Evolutionary conservation across 306 rosid genomes (phyloP).

Genomic region (Acacia crassicarpa): DNA sequence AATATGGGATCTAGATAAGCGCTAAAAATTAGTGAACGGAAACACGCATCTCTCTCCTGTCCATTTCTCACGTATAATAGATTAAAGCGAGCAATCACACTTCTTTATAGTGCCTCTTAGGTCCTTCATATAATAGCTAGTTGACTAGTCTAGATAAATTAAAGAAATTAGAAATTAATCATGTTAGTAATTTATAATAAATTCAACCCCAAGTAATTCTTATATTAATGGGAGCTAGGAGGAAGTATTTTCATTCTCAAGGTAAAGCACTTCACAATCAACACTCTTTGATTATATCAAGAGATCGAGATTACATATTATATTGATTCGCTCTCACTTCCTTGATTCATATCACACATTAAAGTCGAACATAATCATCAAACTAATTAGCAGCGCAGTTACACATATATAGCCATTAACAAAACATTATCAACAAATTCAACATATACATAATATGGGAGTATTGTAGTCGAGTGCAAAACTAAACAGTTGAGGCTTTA

Average conservation of each 20-base stretch:
- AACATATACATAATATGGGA: background rate
- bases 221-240: too few species aligned
- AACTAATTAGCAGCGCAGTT: background rate
- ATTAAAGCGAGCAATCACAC: background rate
- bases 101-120: too few species aligned
- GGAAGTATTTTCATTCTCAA: background rate
- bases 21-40: background rate
- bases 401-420: background rate
- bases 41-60: background rate
- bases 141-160: too few species aligned
- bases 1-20: background rate
- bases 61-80: background rate
- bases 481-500: background rate
- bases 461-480: background rate
- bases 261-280: background rate
- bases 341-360: background rate
- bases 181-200: too few species aligned
- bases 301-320: background rate
- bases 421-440: background rate
- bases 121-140: too few species aligned
- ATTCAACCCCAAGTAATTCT: too few species aligned
- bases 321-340: background rate
- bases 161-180: too few species aligned
- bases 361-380: background rate
- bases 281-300: background rate